Evolutionary conservation across 192 early-diverging fungal genomes (phyloP), one percentile per base, ranked within the genome.

Genomic region (Entomortierella parvispora): DNA sequence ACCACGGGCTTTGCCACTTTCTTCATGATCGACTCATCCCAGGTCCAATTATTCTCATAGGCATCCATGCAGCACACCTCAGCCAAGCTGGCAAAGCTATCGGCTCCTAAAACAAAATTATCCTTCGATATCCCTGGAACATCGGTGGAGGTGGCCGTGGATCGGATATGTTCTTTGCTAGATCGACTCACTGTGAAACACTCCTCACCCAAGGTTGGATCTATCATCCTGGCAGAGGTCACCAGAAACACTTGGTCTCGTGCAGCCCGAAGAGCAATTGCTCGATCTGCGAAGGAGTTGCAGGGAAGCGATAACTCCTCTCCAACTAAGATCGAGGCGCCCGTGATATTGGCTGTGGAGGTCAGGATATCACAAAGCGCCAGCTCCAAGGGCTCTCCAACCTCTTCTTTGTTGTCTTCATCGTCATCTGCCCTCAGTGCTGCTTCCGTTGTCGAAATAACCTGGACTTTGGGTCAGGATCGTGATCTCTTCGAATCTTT

Each of bases 401-500:
- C 23, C 44, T 33, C 28, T n/a, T 18, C 32, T 2, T 45, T 14
- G 47, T n/a, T 53, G 51, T 6, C 54, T 23, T 23, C 17, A 2
- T 32, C 18, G 15, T 40, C 54, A 2, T 26, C 49, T 18, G 11
- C 18, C 28, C n/a, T n/a, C n/a, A 37, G 6, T 25, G 17, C 4
- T 49, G n/a, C 23, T 14, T 26, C 18, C 2, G 46, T 28, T 3
- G 20, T 83, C 18, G 61, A 69, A 10, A 33, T 66, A 5, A 70
- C 61, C 6, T 87, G 86, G 86, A 81, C 68, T 15, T 46, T 74
- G 37, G 86, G 86, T 5, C 56, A 81, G 9, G 80, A 85, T 29
- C 68, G 86, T 33, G 79, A 65, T 29, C 26, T 85, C 12, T 87
- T 87, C 64, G 82, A 82, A 49, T 61, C 71, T 6, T 87, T 83